Percentiles rank a stretch among this genome's conserved stretches.
Conservation (phyloP, 1,284 basidiomycete species). For the Cutaneotrichosporon sp. region DNA sequence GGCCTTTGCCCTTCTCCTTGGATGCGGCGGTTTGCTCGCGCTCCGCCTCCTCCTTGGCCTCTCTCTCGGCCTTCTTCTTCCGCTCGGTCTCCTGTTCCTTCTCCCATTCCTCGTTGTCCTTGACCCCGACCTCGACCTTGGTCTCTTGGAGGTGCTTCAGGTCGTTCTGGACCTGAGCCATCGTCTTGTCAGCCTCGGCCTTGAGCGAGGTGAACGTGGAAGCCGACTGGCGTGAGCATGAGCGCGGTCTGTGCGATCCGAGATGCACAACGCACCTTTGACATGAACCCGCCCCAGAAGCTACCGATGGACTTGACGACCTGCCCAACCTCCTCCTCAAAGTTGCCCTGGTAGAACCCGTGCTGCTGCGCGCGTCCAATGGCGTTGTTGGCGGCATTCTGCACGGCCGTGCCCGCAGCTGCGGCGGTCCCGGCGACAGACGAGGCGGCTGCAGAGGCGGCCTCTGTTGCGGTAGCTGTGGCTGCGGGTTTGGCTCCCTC, state of each 20-base stretch:
- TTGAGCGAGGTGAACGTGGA: conserved; percentile 64
- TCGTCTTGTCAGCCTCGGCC: conserved; percentile 70
- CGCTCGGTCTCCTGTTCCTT: conserved; percentile 28
- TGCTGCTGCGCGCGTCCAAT: conserved; percentile 21
- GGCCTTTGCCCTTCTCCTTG: conserved; percentile 38
- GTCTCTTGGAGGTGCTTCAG: conserved; percentile 51
- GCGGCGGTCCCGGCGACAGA: not conserved
- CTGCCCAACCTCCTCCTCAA: conserved; percentile 81
- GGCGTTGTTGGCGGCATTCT: not conserved
- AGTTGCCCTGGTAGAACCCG: conserved; percentile 45
- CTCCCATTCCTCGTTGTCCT: conserved; percentile 31
- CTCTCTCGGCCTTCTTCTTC: conserved; percentile 10
- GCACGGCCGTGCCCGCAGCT: not conserved
- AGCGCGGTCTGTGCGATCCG: not conserved
- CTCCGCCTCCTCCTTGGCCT: conserved; percentile 21
- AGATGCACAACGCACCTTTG: conserved; percentile 59
- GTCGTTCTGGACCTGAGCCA: conserved; percentile 76
- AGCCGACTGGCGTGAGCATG: conserved; percentile 58
- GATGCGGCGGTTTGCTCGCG: conserved; percentile 5
- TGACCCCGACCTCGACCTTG: conserved; percentile 43
- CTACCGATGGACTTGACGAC: conserved; percentile 70
- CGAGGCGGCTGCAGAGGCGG: not conserved
- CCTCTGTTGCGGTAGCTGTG: not conserved
- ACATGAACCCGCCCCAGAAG: conserved; percentile 83
- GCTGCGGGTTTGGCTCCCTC: no score